Evolutionary conservation across 1,139 yeast genomes (phyloP).

Genomic region (Casaregolazyma suthepensis): DNA sequence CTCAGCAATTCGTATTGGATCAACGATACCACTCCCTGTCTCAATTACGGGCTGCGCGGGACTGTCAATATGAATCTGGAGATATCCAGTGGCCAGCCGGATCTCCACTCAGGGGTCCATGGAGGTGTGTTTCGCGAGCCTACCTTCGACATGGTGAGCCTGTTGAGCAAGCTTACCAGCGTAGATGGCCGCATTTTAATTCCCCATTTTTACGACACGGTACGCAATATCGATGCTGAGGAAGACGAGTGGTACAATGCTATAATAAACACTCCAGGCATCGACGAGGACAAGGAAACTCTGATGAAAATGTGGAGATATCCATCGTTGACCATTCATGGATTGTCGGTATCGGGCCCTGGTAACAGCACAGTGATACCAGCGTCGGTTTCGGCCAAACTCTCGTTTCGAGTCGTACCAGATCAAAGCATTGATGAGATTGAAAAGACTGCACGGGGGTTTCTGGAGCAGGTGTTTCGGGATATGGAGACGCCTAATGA

Average conservation of each 20-base stretch:
- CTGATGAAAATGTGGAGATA: conserved; percentile 83
- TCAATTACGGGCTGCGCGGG: conserved; percentile 91
- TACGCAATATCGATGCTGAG: conserved; percentile 47
- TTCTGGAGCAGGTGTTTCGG: conserved; percentile 42
- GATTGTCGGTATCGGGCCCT: conserved; percentile 83
- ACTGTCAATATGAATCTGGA: conserved; percentile 74
- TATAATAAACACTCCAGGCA: conserved; percentile 44
- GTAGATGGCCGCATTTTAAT: conserved; percentile 55
- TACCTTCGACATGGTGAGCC: conserved; percentile 71
- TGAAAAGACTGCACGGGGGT: conserved; percentile 44
- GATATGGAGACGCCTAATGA: conserved; percentile 54
- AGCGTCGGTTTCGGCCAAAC: conserved; percentile 63
- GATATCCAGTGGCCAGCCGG: conserved; percentile 68
- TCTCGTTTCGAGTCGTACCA: conserved; percentile 86
- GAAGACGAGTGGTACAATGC: conserved; percentile 60
- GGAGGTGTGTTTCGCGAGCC: conserved; percentile 93
- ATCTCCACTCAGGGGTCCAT: conserved; percentile 93
- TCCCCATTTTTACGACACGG: conserved; percentile 65
- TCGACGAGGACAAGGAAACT: conserved; percentile 40
- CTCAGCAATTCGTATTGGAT: conserved; percentile 93
- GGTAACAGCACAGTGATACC: conserved; percentile 88
- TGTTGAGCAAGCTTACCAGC: conserved; percentile 54
- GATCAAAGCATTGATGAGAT: conserved; percentile 65
- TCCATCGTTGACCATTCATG: conserved; percentile 89
- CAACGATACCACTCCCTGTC: conserved; percentile 80